Conservation (phyloP, 352 stramenopile species). For the Phytophthora tentaculata region DNA sequence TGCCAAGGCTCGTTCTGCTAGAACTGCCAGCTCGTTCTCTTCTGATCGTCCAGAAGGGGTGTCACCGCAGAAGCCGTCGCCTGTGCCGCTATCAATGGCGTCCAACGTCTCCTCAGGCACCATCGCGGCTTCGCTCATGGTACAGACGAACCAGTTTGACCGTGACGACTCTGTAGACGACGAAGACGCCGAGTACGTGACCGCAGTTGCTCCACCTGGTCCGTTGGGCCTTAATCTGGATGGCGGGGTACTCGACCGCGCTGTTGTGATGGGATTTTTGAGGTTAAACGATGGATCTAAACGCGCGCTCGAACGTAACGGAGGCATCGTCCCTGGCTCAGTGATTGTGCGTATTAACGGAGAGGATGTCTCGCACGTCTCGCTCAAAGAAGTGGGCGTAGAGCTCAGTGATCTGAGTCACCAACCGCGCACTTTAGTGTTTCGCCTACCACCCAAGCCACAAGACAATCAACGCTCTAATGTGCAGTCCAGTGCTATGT, state of each 20-base stretch:
- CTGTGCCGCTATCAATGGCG: conserved; percentile 18
- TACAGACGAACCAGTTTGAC: conserved; percentile 30
- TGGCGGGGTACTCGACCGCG: conserved; percentile 45
- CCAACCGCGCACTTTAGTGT: conserved; percentile 51
- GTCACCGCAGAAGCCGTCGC: conserved; percentile 17
- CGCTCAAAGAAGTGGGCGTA: conserved; percentile 45
- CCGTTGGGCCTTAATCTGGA: conserved; percentile 76
- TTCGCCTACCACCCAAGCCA: conserved; percentile 43
- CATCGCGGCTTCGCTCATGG: conserved; percentile 28
- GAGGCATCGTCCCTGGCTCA: conserved; percentile 57
- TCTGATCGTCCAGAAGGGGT: conserved; percentile 11
- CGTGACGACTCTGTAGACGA: conserved; percentile 25
- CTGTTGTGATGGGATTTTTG: conserved; percentile 74
- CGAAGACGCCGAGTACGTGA: conserved; percentile 33
- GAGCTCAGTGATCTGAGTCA: conserved; percentile 50
- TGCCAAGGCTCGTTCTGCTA: conserved; percentile 1
- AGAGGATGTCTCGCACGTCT: conserved; percentile 58
- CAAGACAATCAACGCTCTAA: conserved; percentile 9
- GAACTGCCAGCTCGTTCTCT: conserved; percentile 2
- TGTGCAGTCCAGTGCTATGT: conserved; percentile 6
- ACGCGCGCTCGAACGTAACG: conserved; percentile 59
- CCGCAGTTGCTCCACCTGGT: conserved; percentile 54
- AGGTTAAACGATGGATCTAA: conserved; percentile 59
- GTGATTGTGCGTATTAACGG: conserved; percentile 73
- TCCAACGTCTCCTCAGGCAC: conserved; percentile 34